Conservation (phyloP, 139 green algal genomes). For the Closterium sp. region DNA sequence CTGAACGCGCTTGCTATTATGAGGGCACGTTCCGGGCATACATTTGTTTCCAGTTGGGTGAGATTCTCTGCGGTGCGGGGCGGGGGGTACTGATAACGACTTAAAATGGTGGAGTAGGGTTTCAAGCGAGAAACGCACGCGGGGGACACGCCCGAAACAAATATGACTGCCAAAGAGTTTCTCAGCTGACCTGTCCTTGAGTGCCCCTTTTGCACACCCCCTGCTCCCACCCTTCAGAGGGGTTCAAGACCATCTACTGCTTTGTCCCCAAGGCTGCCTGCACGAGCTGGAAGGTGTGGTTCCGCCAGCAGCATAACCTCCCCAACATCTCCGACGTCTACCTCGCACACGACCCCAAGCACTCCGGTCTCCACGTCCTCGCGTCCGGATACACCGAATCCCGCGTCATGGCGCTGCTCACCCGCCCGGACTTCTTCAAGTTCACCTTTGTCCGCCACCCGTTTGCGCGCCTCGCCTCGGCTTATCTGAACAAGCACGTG, state of each 20-base stretch:
- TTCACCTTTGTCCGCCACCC: slow-evolving; percentile 27
- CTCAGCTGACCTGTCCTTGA: too few relatives aligned
- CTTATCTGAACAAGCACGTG: slow-evolving; percentile 21
- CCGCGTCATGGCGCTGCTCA: slow-evolving; percentile 14
- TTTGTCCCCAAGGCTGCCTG: slow-evolving; percentile 18
- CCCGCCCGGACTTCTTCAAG: slow-evolving; percentile 30
- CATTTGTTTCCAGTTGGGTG: too few relatives aligned
- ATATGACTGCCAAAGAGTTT: too few relatives aligned
- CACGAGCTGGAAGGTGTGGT: slow-evolving; percentile 21
- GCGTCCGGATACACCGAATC: not conserved
- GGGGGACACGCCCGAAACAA: too few relatives aligned
- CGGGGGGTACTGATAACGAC: too few relatives aligned
- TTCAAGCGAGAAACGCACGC: too few relatives aligned
- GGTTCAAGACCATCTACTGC: slow-evolving; percentile 14
- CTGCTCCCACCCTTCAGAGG: not conserved
- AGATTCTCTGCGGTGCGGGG: too few relatives aligned
- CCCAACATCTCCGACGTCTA: not conserved
- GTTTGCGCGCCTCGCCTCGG: not conserved
- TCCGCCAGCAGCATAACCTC: not conserved
- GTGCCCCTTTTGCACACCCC: not conserved
- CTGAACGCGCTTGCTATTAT: too few relatives aligned
- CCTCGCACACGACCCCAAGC: not conserved
- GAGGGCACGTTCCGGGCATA: too few relatives aligned
- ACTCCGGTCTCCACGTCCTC: not conserved
- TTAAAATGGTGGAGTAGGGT: too few relatives aligned